phyloP scores from a whole-genome alignment of 2,329 filamentous ascomycete species.

The Amauroascus verrucosus region DNA sequence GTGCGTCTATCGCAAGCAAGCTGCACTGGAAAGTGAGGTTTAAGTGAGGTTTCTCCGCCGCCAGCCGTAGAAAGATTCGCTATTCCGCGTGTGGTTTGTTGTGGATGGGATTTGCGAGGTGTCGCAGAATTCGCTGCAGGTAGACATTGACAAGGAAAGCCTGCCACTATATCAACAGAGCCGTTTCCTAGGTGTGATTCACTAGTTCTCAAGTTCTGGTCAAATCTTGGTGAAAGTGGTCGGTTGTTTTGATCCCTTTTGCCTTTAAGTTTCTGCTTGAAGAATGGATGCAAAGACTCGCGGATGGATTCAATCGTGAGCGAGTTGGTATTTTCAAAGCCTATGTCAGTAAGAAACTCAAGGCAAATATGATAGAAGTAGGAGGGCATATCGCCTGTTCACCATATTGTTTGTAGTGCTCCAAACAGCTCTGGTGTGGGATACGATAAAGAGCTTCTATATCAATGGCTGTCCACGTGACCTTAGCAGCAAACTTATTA shows the following conservation, averaged over 20 bases:
- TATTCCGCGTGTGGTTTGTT: constrained; percentile 20
- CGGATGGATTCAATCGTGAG: constrained; percentile 9
- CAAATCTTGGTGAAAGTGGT: not conserved
- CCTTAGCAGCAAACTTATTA: not conserved
- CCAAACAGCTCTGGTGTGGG: not conserved
- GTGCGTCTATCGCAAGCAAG: constrained; percentile 62
- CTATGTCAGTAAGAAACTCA: constrained; percentile 43
- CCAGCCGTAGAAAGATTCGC: not conserved
- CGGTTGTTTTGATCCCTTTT: constrained; percentile 1
- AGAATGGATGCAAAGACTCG: constrained; percentile 16
- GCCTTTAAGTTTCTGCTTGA: constrained; percentile 1
- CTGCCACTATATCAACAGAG: not conserved
- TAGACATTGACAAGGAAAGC: constrained; percentile 3
- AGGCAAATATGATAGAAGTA: constrained; percentile 56
- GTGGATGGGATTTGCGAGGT: constrained; percentile 9
- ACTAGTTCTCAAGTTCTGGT: constrained; percentile 5
- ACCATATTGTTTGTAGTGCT: constrained; percentile 20
- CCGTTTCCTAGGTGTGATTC: constrained; percentile 10
- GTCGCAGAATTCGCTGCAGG: not conserved
- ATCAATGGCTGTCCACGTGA: not conserved
- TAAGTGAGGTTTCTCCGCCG: constrained; percentile 25
- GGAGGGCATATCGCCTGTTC: constrained; percentile 43
- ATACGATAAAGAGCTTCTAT: not conserved
- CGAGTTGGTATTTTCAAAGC: not conserved
- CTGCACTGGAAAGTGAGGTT: constrained; percentile 34